Evolutionary conservation across 2,329 filamentous ascomycete species (phyloP).

Genomic region (Hirsutella minnesotensis): DNA sequence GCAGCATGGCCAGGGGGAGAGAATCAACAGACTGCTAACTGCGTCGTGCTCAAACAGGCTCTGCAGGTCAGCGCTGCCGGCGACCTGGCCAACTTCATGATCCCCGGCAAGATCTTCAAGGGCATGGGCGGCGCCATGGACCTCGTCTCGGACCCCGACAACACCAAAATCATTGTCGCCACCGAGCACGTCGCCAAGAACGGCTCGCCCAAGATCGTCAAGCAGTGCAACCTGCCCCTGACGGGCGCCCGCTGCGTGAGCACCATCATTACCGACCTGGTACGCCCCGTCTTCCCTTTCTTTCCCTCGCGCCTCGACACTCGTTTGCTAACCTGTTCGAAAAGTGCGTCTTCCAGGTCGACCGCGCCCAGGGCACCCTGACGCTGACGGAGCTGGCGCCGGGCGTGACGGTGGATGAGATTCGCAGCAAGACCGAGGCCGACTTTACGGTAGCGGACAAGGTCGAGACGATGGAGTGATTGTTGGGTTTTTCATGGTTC

Average conservation of each 20-base stretch:
- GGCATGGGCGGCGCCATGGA: constrained; percentile 78
- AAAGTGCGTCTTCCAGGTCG: constrained; percentile 59
- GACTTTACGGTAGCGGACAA: constrained; percentile 50
- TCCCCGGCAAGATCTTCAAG: constrained; percentile 78
- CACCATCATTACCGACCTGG: constrained; percentile 63
- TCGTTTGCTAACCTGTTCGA: constrained; percentile 3
- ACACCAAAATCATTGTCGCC: constrained; percentile 60
- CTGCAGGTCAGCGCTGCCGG: constrained; percentile 70
- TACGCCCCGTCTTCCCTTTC: constrained; percentile 25
- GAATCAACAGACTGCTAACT: background rate
- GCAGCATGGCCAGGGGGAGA: too few species aligned
- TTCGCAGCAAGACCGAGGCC: constrained; percentile 59
- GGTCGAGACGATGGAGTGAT: constrained; percentile 34
- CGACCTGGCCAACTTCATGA: constrained; percentile 83
- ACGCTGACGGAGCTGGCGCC: constrained; percentile 61
- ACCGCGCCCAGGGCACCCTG: constrained; percentile 46
- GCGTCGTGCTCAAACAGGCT: constrained; percentile 24
- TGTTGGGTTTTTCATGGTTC: background rate
- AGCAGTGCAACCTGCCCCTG: constrained; percentile 50
- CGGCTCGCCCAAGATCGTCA: constrained; percentile 54
- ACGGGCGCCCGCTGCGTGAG: constrained; percentile 57
- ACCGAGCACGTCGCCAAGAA: constrained; percentile 61
- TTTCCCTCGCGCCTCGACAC: background rate
- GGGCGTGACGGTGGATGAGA: constrained; percentile 55
- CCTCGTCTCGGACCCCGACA: constrained; percentile 57